Evolutionary conservation across 2,329 filamentous ascomycete genomes (phyloP).

Genomic region (Xylariaceae sp.): DNA sequence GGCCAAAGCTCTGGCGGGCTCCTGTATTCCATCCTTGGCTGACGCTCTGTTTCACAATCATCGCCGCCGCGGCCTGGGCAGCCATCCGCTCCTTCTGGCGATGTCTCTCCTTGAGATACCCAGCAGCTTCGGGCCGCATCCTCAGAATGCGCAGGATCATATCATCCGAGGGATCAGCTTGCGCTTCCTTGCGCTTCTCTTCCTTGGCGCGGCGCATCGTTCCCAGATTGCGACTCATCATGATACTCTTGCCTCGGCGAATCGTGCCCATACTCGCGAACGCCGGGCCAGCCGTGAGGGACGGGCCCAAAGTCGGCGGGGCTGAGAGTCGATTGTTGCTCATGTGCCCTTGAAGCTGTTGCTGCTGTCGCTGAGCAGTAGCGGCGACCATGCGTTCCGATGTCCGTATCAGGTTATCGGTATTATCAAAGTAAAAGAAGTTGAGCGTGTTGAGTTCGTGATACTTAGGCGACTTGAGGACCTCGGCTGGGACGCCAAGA

Average conservation of each 20-base stretch:
- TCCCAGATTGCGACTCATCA: conserved; percentile 90
- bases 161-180: conserved; percentile 95
- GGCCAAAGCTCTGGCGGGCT: conserved; percentile 37
- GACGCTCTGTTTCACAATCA: conserved; percentile 92
- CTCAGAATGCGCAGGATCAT: conserved; percentile 94
- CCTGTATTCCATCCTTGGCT: conserved; percentile 52
- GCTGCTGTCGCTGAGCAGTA: conserved; percentile 71
- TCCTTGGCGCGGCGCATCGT: conserved; percentile 97
- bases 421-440: conserved; percentile 97
- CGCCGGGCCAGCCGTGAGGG: conserved; percentile 45
- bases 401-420: conserved; percentile 87
- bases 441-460: conserved; percentile 94
- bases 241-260: conserved; percentile 72
- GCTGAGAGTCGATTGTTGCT: conserved; percentile 67
- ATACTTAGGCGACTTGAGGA: conserved; percentile 96
- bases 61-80: conserved; percentile 83
- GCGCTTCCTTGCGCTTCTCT: conserved; percentile 90
- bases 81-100: conserved; percentile 92
- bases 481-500: conserved; percentile 83
- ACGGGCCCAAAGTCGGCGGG: conserved; percentile 49
- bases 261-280: conserved; percentile 70
- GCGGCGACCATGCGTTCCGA: conserved; percentile 93
- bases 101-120: conserved; percentile 85
- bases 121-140: conserved; percentile 87
- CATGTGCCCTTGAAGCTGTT: conserved; percentile 56